phyloP scores from a whole-genome alignment of 768 basidiomycete species.

The Epithele typhae region DNA sequence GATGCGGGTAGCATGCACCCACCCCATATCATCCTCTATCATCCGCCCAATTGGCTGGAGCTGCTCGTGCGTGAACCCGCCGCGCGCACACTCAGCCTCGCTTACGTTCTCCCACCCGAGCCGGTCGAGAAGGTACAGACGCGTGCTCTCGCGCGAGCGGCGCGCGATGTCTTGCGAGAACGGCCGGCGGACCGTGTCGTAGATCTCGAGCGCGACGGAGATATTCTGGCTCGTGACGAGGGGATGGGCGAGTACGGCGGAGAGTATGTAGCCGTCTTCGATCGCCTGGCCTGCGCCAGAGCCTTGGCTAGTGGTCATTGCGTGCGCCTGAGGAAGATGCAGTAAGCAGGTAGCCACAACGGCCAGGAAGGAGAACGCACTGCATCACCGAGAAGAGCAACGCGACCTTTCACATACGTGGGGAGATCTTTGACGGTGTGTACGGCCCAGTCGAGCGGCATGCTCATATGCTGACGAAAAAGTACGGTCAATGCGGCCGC shows the following conservation, averaged over 20 bases:
- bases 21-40: too few species aligned
- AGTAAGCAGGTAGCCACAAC: too few species aligned
- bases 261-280: conserved; percentile 21
- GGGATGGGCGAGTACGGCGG: too few species aligned
- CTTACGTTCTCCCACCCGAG: not conserved
- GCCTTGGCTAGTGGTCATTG: conserved; percentile 42
- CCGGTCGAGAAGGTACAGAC: conserved; percentile 21
- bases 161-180: conserved; percentile 21
- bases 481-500: too few species aligned
- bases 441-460: conserved; percentile 17
- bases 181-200: conserved; percentile 28
- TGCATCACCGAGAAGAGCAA: conserved; percentile 24
- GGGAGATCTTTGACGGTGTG: conserved; percentile 15
- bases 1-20: too few species aligned
- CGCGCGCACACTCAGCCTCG: conserved; percentile 1
- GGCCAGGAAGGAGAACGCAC: too few species aligned
- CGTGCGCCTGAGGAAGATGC: too few species aligned
- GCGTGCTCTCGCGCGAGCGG: conserved; percentile 16
- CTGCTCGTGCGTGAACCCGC: not conserved
- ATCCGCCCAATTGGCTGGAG: too few species aligned
- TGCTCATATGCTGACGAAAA: too few species aligned
- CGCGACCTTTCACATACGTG: conserved; percentile 16
- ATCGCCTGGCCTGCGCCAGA: conserved; percentile 47
- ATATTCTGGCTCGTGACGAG: conserved; percentile 1
- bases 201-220: conserved; percentile 23